Percentiles rank a stretch among this genome's conserved stretches.
Evolutionary conservation across 768 basidiomycete genomes (phyloP).

Genomic region (Suillus occidentalis): DNA sequence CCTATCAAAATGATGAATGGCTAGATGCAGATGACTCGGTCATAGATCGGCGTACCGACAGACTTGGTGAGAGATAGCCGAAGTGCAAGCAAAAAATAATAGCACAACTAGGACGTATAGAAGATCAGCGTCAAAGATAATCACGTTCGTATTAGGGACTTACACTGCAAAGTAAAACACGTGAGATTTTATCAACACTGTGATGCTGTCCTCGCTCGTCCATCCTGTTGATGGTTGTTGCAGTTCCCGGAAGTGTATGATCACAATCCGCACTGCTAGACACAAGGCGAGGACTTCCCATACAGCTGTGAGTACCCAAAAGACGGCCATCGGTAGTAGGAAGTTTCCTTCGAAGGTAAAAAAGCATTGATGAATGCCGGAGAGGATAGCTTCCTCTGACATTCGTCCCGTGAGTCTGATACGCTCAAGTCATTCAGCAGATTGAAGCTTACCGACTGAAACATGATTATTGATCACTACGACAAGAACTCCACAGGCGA

Average conservation of each 20-base stretch:
- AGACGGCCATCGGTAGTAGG: neutral
- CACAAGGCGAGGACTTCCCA: neutral
- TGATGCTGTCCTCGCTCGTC: neutral
- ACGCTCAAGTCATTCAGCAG: neutral
- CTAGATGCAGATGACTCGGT: neutral
- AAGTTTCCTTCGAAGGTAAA: neutral
- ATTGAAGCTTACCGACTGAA: neutral
- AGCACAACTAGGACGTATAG: neutral
- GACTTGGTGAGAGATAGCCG: neutral
- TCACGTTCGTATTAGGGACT: neutral
- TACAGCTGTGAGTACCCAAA: neutral
- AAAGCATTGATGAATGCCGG: neutral
- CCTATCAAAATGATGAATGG: too few relatives aligned
- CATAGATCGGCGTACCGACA: neutral
- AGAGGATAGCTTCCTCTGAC: neutral
- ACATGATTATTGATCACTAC: neutral
- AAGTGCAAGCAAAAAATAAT: neutral
- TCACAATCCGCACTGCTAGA: neutral
- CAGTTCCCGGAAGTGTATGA: neutral
- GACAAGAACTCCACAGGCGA: neutral
- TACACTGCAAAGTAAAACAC: slow-evolving; percentile 2
- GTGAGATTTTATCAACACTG: neutral
- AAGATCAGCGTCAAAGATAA: neutral
- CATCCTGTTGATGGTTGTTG: neutral
- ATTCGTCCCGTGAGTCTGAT: neutral